Conservation (phyloP, 257 asterid genomes). For the Primulina tabacum region DNA sequence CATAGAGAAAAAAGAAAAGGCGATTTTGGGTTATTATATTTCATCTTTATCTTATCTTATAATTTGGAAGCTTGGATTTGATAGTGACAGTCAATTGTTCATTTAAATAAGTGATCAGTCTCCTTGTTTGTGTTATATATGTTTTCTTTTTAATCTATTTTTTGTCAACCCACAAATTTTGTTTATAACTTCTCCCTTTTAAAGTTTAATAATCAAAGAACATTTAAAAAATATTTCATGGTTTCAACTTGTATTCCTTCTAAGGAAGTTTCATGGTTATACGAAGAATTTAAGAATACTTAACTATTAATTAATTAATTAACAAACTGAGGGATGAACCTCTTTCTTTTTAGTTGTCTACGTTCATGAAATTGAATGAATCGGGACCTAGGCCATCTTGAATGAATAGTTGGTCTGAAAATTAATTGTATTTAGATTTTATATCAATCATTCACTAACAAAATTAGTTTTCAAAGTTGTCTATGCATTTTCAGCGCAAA, state of each 20-base stretch:
- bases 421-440: too few relatives aligned
- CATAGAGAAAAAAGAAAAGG: conserved; percentile 14
- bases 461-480: too few relatives aligned
- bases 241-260: background rate
- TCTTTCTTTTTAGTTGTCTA: background rate
- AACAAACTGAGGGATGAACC: background rate
- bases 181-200: too few relatives aligned
- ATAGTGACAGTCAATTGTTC: conserved; percentile 18
- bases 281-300: background rate
- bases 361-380: background rate
- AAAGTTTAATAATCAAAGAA: too few relatives aligned
- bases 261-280: background rate
- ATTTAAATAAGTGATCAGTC: background rate
- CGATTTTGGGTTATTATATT: conserved; percentile 1
- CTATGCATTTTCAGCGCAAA: too few relatives aligned
- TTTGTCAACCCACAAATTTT: background rate
- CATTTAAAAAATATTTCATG: too few relatives aligned
- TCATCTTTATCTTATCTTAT: conserved; percentile 15
- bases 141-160: background rate
- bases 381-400: background rate
- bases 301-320: too few relatives aligned
- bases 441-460: too few relatives aligned
- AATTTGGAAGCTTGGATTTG: conserved; percentile 19
- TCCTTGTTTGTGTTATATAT: background rate
- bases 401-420: background rate